Conservation (phyloP, 306 rosid genomes). For the Acacia melanoxylon region DNA sequence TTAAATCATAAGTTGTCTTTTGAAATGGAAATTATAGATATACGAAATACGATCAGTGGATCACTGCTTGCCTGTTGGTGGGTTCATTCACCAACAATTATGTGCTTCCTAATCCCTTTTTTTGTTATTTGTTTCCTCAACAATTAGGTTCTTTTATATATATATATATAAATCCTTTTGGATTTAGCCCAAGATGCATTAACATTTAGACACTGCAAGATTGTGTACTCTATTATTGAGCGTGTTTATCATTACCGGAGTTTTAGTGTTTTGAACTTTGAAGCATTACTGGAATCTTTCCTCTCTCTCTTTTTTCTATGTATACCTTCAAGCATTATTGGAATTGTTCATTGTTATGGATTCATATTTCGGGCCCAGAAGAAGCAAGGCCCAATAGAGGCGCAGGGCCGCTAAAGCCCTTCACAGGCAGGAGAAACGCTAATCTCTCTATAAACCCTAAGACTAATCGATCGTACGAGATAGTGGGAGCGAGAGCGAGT, state of each 20-base stretch:
- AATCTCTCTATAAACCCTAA: no score
- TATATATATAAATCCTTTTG: conserved; percentile 12
- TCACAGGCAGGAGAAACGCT: no score
- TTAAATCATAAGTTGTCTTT: conserved; percentile 8
- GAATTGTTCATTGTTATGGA: no score
- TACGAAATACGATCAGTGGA: not conserved
- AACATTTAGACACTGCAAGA: conserved; percentile 21
- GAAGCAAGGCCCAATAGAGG: no score
- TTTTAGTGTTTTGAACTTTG: not conserved
- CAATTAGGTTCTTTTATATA: not conserved
- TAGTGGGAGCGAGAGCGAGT: no score
- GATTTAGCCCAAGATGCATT: conserved; percentile 29
- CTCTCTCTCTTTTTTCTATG: no score
- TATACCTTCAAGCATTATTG: not conserved
- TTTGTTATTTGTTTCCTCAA: not conserved
- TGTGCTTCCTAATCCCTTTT: conserved; percentile 18
- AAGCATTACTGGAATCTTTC: conserved; percentile 9
- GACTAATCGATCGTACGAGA: no score
- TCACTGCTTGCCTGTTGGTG: conserved; percentile 34
- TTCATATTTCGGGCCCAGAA: no score
- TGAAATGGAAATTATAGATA: not conserved
- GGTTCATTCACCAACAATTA: conserved; percentile 1
- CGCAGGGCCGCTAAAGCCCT: no score
- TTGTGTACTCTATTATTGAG: conserved; percentile 19
- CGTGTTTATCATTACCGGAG: not conserved